Base-by-base conservation (phyloP, 805 yeast genomes). In the Saturnispora galanensis region DNA sequence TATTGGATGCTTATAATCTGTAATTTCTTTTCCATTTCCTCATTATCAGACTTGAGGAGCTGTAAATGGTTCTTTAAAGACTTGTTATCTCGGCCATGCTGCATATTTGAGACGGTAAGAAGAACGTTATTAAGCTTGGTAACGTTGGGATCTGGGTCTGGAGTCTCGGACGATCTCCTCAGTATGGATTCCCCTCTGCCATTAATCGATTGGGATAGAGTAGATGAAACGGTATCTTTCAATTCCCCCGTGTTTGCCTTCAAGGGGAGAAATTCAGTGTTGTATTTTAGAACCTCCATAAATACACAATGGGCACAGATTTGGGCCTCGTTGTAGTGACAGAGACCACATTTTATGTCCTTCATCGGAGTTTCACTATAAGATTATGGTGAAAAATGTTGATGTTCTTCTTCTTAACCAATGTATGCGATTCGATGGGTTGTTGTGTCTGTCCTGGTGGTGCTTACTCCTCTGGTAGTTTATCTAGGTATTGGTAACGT, bases 401-500 rank as follows among this genome's bases (percentile, higher is more conserved):
- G 8, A 21, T 21, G 8, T 21, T 21, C 26, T 21, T 21, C 26
- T 21, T 21, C 8, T 21, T 21, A 6, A 21, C 26, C 26, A 18
- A 21, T 21, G 26, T 21, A 21, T 21, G 26, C 26, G 26, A 21
- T 42, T 15, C 34, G 41, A n/a, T 31, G 31, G 35, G 30, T 32
- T 15, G 30, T 32, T 31, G n/a, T 32, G 15, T 21, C 21, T 10
- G 1, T 35, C 9, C 35, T 36, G 15, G 10, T 31, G 11, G 8
- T 43, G 10, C 31, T 35, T 16, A 15, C 34, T 3, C 35, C 53
- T 2, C 42, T 58, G 4, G 56, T 67, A 0, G 46, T 54, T 1
- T 74, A 74, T 48, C 59, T 76, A 6, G 81, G 81, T 16, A 71
- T 76, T 53, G 73, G 79, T 7, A 65, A 66, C 59, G 54, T 76